These are phyloP conservation scores for Hypoxylon sp. DNA, from an alignment of 2,329 filamentous ascomycete species.

Conservation along the genomic window DNA sequence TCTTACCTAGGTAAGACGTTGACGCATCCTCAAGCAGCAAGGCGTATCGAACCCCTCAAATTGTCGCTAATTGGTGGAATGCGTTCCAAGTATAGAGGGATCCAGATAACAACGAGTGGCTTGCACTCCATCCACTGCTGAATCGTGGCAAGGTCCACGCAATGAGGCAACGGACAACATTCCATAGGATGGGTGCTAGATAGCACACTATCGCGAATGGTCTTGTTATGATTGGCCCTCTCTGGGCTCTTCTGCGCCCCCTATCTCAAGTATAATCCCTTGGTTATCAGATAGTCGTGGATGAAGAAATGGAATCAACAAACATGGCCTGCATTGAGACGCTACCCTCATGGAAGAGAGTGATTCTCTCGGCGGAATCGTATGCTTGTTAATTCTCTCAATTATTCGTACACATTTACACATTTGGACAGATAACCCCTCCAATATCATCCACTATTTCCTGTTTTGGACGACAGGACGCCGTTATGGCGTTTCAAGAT, in stretches of 20 bases:
- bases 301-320: conserved; percentile 3
- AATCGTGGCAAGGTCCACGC: conserved; percentile 27
- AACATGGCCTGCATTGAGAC: conserved; percentile 2
- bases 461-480: conserved; percentile 40
- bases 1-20: conserved; percentile 39
- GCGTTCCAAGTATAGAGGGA: conserved; percentile 19
- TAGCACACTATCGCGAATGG: conserved; percentile 27
- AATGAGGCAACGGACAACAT: conserved; percentile 31
- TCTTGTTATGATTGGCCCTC: conserved; percentile 29
- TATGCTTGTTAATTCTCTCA: conserved; percentile 17
- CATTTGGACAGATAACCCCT: conserved; percentile 31
- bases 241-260: conserved; percentile 27
- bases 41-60: conserved; percentile 26
- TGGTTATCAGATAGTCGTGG: conserved; percentile 1
- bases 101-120: conserved; percentile 16
- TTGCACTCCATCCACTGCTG: conserved; percentile 21
- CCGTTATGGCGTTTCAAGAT: conserved; percentile 48
- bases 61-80: conserved; percentile 26
- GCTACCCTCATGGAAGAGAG: conserved; percentile 7
- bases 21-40: conserved; percentile 40
- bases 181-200: conserved; percentile 26
- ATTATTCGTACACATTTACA: conserved; percentile 27
- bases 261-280: conserved; percentile 12
- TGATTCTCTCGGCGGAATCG: conserved; percentile 25
- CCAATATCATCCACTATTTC: conserved; percentile 44